Percentiles rank a stretch among this genome's conserved stretches.
These are phyloP conservation scores for Phytophthora agathidicida DNA, from an alignment of 352 stramenopile genomes.

Conservation along the genomic window DNA sequence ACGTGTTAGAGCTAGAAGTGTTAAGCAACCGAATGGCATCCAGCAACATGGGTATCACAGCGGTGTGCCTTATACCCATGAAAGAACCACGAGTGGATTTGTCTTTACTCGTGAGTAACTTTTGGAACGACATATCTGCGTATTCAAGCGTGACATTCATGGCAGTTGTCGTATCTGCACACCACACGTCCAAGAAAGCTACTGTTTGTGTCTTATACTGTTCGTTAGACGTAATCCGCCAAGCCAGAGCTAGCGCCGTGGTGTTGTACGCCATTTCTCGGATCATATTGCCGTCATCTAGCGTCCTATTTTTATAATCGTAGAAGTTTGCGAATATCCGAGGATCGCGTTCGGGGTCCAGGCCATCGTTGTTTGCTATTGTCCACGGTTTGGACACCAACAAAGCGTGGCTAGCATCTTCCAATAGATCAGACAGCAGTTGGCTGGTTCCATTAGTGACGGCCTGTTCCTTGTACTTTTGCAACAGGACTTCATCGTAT, in stretches of 20 bases:
- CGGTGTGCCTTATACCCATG: constrained; percentile 40
- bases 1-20: constrained; percentile 3
- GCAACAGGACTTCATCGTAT: constrained; percentile 32
- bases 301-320: constrained; percentile 17
- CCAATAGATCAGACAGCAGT: constrained; percentile 17
- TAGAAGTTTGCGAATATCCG: constrained; percentile 45
- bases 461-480: constrained; percentile 9
- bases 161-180: constrained; percentile 28
- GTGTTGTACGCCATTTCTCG: constrained; percentile 60
- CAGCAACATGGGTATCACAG: constrained; percentile 40
- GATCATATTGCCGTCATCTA: constrained; percentile 33
- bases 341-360: constrained; percentile 19
- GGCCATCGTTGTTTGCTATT: constrained; percentile 25
- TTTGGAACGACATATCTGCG: constrained; percentile 41
- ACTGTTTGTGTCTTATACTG: constrained; percentile 38
- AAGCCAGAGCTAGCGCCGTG: constrained; percentile 47
- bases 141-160: constrained; percentile 43
- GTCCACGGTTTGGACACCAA: constrained; percentile 28
- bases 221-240: constrained; percentile 36
- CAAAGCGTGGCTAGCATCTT: constrained; percentile 38
- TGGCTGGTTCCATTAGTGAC: neutral
- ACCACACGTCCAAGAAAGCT: constrained; percentile 41
- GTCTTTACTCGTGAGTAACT: constrained; percentile 22
- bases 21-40: constrained; percentile 48
- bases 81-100: constrained; percentile 16